Evolutionary conservation across 257 asterid genomes (phyloP).

Genomic region (Gentiana macrophylla): DNA sequence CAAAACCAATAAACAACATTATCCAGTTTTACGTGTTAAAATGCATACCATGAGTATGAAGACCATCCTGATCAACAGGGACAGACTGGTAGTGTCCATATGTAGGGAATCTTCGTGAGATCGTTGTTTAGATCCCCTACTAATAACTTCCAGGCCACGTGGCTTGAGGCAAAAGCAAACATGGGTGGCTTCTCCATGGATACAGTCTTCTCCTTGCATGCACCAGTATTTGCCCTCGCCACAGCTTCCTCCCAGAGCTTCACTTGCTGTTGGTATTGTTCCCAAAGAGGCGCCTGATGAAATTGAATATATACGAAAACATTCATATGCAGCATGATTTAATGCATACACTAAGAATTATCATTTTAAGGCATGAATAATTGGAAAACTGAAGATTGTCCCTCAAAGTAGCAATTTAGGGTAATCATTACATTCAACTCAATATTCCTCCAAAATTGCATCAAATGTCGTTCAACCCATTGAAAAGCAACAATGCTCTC

Average conservation of each 20-base stretch:
- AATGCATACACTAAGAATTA: not conserved
- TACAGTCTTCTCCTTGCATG: slow-evolving; percentile 41
- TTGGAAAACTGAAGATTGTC: not conserved
- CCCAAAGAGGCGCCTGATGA: slow-evolving; percentile 93
- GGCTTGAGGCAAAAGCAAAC: slow-evolving; percentile 91
- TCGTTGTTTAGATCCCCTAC: slow-evolving; percentile 80
- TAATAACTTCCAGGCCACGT: slow-evolving; percentile 82
- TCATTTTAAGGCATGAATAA: not conserved
- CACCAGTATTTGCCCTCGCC: slow-evolving; percentile 36
- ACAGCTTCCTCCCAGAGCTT: slow-evolving; percentile 72
- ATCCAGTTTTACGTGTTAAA: too few species aligned
- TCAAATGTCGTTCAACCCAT: slow-evolving; percentile 1
- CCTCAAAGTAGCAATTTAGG: not conserved
- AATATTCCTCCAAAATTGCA: not conserved
- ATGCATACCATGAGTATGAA: slow-evolving; percentile 39
- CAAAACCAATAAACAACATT: too few species aligned
- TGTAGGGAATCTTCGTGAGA: slow-evolving; percentile 70
- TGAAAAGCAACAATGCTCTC: not conserved
- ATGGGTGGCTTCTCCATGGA: slow-evolving; percentile 72
- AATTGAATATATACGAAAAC: slow-evolving; percentile 9
- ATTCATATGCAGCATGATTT: too few species aligned
- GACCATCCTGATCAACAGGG: slow-evolving; percentile 50
- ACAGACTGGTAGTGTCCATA: slow-evolving; percentile 53
- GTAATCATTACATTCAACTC: not conserved
- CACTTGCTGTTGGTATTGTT: slow-evolving; percentile 71